A percentile compares a stretch with the other conserved stretches of the same genome.
Conservation (phyloP, 768 basidiomycete species). For the Boletus fagicola region DNA sequence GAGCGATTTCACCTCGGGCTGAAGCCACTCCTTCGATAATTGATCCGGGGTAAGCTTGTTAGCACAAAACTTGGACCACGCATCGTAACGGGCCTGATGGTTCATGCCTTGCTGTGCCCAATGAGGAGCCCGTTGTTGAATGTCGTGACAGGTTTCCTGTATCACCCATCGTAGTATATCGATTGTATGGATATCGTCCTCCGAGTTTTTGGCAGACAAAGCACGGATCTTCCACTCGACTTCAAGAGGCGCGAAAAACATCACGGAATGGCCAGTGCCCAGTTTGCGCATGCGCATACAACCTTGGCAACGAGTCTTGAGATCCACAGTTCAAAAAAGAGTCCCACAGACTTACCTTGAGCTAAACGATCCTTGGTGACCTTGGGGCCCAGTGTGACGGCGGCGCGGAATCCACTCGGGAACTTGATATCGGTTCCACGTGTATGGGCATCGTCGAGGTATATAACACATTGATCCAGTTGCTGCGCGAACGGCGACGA, state of each 20-base stretch:
- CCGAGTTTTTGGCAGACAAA: slow-evolving; percentile 13
- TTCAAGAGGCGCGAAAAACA: slow-evolving; percentile 45
- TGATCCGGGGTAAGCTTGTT: not conserved
- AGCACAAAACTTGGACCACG: slow-evolving; percentile 19
- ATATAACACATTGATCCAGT: no score
- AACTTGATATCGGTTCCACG: no score
- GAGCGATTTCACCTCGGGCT: slow-evolving; percentile 38
- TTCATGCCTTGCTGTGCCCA: slow-evolving; percentile 45
- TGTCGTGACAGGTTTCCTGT: slow-evolving; percentile 40
- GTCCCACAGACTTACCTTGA: slow-evolving; percentile 33
- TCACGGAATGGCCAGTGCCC: slow-evolving; percentile 42
- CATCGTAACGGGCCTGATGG: slow-evolving; percentile 27
- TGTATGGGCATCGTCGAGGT: no score
- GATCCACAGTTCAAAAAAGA: no score
- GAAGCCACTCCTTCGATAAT: slow-evolving; percentile 34
- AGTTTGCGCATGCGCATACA: slow-evolving; percentile 54
- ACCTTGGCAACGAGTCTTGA: slow-evolving; percentile 23
- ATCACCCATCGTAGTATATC: slow-evolving; percentile 49
- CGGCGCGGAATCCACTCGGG: slow-evolving; percentile 32
- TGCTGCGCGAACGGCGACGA: slow-evolving; percentile 12
- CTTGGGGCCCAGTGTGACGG: slow-evolving; percentile 40
- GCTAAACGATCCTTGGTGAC: slow-evolving; percentile 51
- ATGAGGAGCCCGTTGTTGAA: slow-evolving; percentile 37
- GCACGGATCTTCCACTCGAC: slow-evolving; percentile 38
- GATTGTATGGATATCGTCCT: slow-evolving; percentile 9